A percentile compares a stretch with the other conserved stretches of the same genome.
Evolutionary conservation across 805 yeast species (phyloP).

Genomic region (Saturnispora ahearnii): DNA sequence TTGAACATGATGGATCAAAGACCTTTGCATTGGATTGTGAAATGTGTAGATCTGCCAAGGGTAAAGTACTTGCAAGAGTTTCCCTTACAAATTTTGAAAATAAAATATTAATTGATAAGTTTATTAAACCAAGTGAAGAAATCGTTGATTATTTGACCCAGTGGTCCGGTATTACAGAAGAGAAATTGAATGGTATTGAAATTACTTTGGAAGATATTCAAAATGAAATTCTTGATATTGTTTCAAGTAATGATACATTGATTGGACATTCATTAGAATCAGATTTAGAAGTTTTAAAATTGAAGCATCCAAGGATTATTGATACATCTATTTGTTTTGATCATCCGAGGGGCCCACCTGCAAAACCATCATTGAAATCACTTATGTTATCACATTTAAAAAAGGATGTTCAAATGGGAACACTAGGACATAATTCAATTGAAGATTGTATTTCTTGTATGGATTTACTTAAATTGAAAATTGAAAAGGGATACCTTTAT

Average conservation of each 20-base stretch:
- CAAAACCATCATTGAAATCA: slow-evolving; percentile 67
- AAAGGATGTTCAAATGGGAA: slow-evolving; percentile 56
- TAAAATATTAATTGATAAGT: slow-evolving; percentile 55
- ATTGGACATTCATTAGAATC: slow-evolving; percentile 89
- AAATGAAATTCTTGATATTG: slow-evolving; percentile 35
- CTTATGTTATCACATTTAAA: slow-evolving; percentile 50
- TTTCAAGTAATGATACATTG: slow-evolving; percentile 54
- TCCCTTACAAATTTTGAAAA: slow-evolving; percentile 61
- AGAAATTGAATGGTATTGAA: slow-evolving; percentile 49
- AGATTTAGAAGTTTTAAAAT: slow-evolving; percentile 61
- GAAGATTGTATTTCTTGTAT: slow-evolving; percentile 81
- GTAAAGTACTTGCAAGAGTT: slow-evolving; percentile 66
- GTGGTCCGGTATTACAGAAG: slow-evolving; percentile 83
- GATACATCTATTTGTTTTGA: slow-evolving; percentile 76
- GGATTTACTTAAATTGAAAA: slow-evolving; percentile 62
- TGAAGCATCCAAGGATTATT: slow-evolving; percentile 65
- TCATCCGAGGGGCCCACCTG: slow-evolving; percentile 77
- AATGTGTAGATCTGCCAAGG: slow-evolving; percentile 63
- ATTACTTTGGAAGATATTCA: slow-evolving; percentile 66
- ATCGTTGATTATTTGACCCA: slow-evolving; percentile 75
- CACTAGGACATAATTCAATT: slow-evolving; percentile 69
- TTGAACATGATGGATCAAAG: slow-evolving; percentile 50
- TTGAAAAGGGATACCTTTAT: slow-evolving; percentile 54
- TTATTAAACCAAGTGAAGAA: slow-evolving; percentile 67
- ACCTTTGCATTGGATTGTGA: slow-evolving; percentile 89